A percentile compares a stretch with the other conserved stretches of the same genome.
Conservation (phyloP, 768 basidiomycete genomes). For the Leucocoprinus sp. region DNA sequence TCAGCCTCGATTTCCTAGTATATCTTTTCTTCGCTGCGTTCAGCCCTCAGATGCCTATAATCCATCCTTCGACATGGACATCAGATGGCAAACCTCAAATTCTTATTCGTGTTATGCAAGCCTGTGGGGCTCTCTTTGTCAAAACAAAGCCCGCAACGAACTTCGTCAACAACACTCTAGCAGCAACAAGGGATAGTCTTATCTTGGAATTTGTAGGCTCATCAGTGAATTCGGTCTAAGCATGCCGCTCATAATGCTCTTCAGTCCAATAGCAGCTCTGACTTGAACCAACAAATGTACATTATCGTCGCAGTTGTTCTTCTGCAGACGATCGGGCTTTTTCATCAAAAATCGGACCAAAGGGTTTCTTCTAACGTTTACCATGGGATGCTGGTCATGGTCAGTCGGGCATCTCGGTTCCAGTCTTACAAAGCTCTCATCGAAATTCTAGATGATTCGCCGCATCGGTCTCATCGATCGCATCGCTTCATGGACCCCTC, state of each 20-base stretch:
- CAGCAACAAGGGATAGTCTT: slow-evolving; percentile 37
- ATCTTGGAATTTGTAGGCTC: slow-evolving; percentile 48
- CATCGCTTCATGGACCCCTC: slow-evolving; percentile 35
- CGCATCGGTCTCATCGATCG: slow-evolving; percentile 36
- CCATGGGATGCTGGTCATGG: slow-evolving; percentile 55
- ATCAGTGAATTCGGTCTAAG: not conserved
- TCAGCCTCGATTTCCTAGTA: slow-evolving; percentile 23
- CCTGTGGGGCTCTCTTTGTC: slow-evolving; percentile 52
- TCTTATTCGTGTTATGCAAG: slow-evolving; percentile 49
- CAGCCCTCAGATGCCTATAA: slow-evolving; percentile 44
- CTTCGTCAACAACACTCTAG: slow-evolving; percentile 41
- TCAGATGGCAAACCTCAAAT: slow-evolving; percentile 39
- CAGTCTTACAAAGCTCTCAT: not conserved
- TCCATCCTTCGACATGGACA: slow-evolving; percentile 49
- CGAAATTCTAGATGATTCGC: slow-evolving; percentile 36
- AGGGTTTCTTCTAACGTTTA: slow-evolving; percentile 43
- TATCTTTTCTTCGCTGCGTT: slow-evolving; percentile 49
- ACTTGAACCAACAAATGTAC: slow-evolving; percentile 8
- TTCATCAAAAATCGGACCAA: slow-evolving; percentile 41
- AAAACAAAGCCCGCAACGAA: slow-evolving; percentile 37
- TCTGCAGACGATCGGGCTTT: slow-evolving; percentile 49
- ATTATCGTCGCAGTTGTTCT: slow-evolving; percentile 42
- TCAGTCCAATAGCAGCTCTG: slow-evolving; percentile 12
- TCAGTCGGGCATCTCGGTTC: slow-evolving; percentile 20
- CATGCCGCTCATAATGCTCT: not conserved